Evolutionary conservation across 441 rosid genomes (phyloP), one percentile per base, ranked within the genome.

Genomic region (Hypseocharis bilobata): DNA sequence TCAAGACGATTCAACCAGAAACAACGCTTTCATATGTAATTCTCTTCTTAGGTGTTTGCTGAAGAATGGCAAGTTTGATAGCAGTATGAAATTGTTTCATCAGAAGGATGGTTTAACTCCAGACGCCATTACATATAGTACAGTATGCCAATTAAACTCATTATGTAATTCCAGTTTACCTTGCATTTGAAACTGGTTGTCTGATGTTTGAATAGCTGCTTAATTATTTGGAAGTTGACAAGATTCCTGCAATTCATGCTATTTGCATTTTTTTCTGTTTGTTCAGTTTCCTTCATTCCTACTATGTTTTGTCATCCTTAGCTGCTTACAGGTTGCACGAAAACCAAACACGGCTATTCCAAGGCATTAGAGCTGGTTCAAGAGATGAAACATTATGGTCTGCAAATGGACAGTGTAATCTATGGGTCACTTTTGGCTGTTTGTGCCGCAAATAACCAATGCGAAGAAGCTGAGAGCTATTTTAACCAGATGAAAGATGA

Each of bases 281-380:
- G 0, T 14, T 64, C 36, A 56, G 57, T 58, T 17, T 29, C 51
- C 44, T 70, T 60, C 72, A 66, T 76, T 63, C 64, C 61, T 68
- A 56, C 60, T 56, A 49, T 60, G 36, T 71, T 73, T 75, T 80
- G 77, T 63, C 72, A 59, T 79, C 59, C 42, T 51, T 79, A 92
- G 96, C 81, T 92, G 73, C 91, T 92, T 70, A 74, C 96, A 79
- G 96, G 96, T 77, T 89, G 86, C 80, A 86, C 84, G 65, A 92
- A 88, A 84, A 80, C 63, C 3, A 82, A 81, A 73, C 60, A 83
- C 68, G 90, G 96, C 61, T 88, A 83, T 65, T 52, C 84, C 23
- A 88, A 76, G 75, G 92, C 96, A 60, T 68, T 86, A 74, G 88
- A 86, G 70, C 79, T 92, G 67, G 81, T 89, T 63, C 78, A 78